Evolutionary conservation across 352 stramenopile species (phyloP).

Genomic region (Pythium angustatum): DNA sequence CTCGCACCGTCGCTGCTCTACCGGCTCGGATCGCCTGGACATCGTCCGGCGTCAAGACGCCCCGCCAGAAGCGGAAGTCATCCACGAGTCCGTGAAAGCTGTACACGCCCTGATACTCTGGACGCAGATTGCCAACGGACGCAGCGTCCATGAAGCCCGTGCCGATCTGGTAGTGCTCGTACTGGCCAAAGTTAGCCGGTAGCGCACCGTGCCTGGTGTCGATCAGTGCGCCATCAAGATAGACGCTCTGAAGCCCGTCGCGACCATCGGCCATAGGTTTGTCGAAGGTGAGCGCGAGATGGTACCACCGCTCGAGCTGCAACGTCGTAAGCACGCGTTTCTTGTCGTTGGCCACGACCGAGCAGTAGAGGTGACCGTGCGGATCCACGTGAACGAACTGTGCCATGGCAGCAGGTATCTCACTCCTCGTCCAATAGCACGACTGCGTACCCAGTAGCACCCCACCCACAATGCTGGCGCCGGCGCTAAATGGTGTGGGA

Average conservation of each 20-base stretch:
- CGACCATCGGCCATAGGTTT: too few relatives aligned
- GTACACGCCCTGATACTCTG: too few relatives aligned
- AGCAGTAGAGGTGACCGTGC: conserved; percentile 39
- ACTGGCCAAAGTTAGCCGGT: conserved; percentile 32
- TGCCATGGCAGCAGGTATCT: conserved; percentile 36
- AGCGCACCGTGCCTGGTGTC: conserved; percentile 30
- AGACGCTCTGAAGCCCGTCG: conserved; percentile 37
- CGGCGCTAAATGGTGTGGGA: too few relatives aligned
- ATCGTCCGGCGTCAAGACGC: too few relatives aligned
- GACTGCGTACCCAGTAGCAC: background rate
- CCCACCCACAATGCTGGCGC: background rate
- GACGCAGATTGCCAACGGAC: too few relatives aligned
- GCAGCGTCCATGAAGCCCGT: too few relatives aligned
- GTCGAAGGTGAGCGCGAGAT: conserved; percentile 54
- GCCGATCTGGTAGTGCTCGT: conserved; percentile 45
- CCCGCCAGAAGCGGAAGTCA: too few relatives aligned
- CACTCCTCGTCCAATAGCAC: conserved; percentile 1
- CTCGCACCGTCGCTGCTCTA: too few relatives aligned
- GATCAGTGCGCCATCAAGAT: conserved; percentile 54
- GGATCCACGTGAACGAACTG: conserved; percentile 42
- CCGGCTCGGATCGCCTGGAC: too few relatives aligned
- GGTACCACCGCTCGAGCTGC: conserved; percentile 48
- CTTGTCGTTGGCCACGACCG: conserved; percentile 31
- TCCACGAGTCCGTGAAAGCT: too few relatives aligned
- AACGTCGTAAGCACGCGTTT: background rate